Base-by-base conservation (phyloP, 192 early-diverging fungal species). In the Mycoemilia scoparia region DNA sequence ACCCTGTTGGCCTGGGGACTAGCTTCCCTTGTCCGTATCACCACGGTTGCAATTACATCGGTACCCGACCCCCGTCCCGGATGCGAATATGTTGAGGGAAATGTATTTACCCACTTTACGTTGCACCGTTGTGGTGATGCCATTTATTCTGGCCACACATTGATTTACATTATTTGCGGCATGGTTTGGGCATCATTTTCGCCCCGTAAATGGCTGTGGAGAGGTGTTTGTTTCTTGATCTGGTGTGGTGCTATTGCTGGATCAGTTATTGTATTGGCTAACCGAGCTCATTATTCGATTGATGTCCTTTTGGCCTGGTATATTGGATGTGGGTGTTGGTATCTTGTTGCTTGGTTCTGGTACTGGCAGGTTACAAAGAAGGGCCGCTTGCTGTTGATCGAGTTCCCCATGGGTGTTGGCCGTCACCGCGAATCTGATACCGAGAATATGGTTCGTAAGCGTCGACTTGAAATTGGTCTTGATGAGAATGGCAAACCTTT, bases 131-230 rank as follows among this genome's bases (percentile, higher is more conserved):
- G 74, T 41, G 74, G 74, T 18, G 74, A 77, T 28, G 63, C 62
- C 14, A 77, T 74, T 27, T 77, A 69, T 37, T 69, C 65, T 14
- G 74, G 74, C 16, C 74, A 77, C 45, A 73, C 74, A 6, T 39
- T 70, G 20, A 68, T 77, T 11, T 69, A 74, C 42, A 63, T 71
- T 0, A 55, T 73, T 25, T 70, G 60, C 17, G 67, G 69, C 0
- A 43, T 77, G 42, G 54, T 59, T 28, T 73, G 71, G 71, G 48
- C 67, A 14, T 63, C 68, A 24, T 69, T 70, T 46, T 57, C 65
- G 10, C 65, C 65, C n/a, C 39, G 43, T 7, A 57, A 42, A 16
- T 43, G 53, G 49, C 29, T 66, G 7, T 67, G 63, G 1, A 42
- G 55, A 6, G 34, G 49, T 6, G 43, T 51, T 22, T 41, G 61